Base-by-base conservation (phyloP, 2,329 filamentous ascomycete genomes). In the Arthrobotrys sinensis region DNA sequence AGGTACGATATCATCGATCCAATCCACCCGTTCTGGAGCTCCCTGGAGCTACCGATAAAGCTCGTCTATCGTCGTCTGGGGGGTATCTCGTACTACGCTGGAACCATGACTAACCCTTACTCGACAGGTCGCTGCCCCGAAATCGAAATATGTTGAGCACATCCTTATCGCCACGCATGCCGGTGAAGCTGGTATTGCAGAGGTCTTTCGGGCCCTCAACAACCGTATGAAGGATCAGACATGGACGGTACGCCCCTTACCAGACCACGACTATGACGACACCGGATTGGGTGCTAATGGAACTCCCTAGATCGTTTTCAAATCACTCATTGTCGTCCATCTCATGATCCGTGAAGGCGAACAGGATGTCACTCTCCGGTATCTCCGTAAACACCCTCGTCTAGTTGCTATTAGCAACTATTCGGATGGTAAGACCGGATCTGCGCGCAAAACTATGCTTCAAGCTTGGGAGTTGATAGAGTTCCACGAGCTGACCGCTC, bases 91-190 rank as follows among this genome's bases (percentile, higher is more conserved):
- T 63, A 38, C 32, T 34, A 21, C 60, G 36, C 50, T 64, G 40
- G 16, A 52, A 48, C 16, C 32, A 46, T 19, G 19, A 36, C 57
- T 72, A 63, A 65, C 40, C 43, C 46, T 40, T 21, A 28, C 67
- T 32, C 16, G 50, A 38, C 36, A 63, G 93, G 92, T 94, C 85
- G 96, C 96, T 81, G 93, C 96, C 80, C 96, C 96, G 64, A 99
- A 99, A 87, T 96, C 95, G 71, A 99, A 99, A 86, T 99, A 98
- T 87, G 96, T 99, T 87, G 96, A 99, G 85, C 94, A 97, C 84
- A 97, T 99, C 83, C 89, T 99, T 72, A 89, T 97, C 81, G 95
- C 96, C 80, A 99, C 96, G 43, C 93, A 97, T 85, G 92, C 94
- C 21, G 96, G 94, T 81, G 96, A 99, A 85, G 92, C 93, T 67